phyloP scores from a whole-genome alignment of 176 grass and related monocot species.

The Hyparrhenia diplandra region DNA sequence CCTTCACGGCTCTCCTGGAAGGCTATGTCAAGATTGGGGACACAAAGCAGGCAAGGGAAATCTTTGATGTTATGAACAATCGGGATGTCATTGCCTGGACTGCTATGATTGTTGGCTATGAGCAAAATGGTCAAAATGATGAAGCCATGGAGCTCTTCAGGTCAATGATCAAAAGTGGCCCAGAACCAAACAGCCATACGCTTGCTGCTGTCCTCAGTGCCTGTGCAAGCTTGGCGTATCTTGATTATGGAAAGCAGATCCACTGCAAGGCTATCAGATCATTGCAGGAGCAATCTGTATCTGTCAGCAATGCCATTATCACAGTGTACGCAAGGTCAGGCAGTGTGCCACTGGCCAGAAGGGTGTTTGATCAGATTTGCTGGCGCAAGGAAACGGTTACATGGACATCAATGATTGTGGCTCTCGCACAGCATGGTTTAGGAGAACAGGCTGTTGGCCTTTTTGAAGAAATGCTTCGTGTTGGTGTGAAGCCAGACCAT shows the following conservation, averaged over 20 bases:
- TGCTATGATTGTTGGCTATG: constrained; percentile 89
- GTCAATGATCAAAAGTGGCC: constrained; percentile 62
- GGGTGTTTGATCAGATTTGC: constrained; percentile 52
- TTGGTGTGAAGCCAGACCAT: constrained; percentile 58
- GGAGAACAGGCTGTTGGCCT: constrained; percentile 57
- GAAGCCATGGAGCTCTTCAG: constrained; percentile 74
- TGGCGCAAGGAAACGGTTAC: constrained; percentile 58
- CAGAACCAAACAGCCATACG: constrained; percentile 77
- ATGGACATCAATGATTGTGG: constrained; percentile 92
- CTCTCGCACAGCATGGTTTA: constrained; percentile 80
- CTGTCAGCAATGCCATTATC: constrained; percentile 68
- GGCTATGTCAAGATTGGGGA: constrained; percentile 82
- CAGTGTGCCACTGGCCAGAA: constrained; percentile 52
- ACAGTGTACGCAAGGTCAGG: constrained; percentile 79
- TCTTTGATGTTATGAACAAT: constrained; percentile 66
- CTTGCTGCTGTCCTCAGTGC: constrained; percentile 71
- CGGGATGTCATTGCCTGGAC: constrained; percentile 90
- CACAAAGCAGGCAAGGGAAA: constrained; percentile 58
- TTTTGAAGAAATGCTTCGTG: constrained; percentile 73
- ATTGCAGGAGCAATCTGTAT: constrained; percentile 44
- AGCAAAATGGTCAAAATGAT: constrained; percentile 74
- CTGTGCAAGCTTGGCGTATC: constrained; percentile 58
- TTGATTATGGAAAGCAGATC: constrained; percentile 85
- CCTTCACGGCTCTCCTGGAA: constrained; percentile 88
- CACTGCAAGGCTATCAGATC: constrained; percentile 75